A percentile compares a stretch with the other conserved stretches of the same genome.
Evolutionary conservation across 768 basidiomycete species (phyloP).

Genomic region (Harrya chromipes): DNA sequence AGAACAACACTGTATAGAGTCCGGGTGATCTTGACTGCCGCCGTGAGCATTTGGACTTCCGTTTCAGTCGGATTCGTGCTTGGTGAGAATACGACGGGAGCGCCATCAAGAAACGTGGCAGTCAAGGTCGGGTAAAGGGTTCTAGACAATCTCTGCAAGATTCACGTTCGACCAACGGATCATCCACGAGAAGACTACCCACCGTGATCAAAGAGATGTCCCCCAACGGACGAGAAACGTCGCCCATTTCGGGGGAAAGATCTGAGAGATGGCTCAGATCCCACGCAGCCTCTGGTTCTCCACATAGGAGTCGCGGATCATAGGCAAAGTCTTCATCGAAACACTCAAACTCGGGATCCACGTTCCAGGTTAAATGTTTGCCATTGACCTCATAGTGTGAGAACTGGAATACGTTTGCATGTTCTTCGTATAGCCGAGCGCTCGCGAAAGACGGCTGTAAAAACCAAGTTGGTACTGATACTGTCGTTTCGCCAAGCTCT

Average conservation of each 20-base stretch:
- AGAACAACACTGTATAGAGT: conserved; percentile 59
- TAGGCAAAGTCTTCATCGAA: conserved; percentile 32
- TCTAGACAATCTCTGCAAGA: conserved; percentile 59
- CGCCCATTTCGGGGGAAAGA: conserved; percentile 14
- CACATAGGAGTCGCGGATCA: conserved; percentile 16
- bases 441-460: conserved; percentile 57
- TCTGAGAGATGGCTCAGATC: conserved; percentile 34
- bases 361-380: conserved; percentile 26
- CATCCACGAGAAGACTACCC: conserved; percentile 16
- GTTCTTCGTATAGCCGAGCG: conserved; percentile 47
- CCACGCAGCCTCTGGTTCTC: conserved; percentile 26
- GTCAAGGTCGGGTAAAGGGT: conserved; percentile 77
- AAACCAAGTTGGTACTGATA: conserved; percentile 56
- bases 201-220: conserved; percentile 28
- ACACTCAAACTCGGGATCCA: conserved; percentile 22
- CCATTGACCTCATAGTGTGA: conserved; percentile 3
- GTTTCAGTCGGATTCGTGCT: conserved; percentile 54
- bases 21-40: conserved; percentile 54
- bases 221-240: conserved; percentile 11
- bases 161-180: conserved; percentile 12
- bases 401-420: conserved; percentile 46
- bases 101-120: conserved; percentile 84
- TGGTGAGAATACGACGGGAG: conserved; percentile 77
- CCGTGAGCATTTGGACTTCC: conserved; percentile 58
- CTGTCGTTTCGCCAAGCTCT: conserved; percentile 9